Evolutionary conservation across 345 rosid genomes (phyloP).

Genomic region (Mallotus nudiflorus): DNA sequence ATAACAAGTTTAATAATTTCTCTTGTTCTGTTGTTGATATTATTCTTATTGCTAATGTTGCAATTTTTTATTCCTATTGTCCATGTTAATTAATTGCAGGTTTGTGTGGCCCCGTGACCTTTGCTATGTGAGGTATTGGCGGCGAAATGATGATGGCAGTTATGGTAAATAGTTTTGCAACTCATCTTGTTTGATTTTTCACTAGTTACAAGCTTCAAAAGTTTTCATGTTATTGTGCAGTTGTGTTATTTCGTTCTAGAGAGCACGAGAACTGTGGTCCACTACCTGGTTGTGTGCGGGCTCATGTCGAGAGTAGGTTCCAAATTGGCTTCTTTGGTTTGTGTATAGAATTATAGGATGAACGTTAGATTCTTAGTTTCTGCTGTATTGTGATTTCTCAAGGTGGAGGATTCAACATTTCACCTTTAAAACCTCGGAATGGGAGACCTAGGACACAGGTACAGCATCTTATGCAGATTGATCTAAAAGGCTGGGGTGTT

Average conservation of each 20-base stretch:
- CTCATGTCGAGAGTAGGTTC: conserved; percentile 91
- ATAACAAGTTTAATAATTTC: neutral
- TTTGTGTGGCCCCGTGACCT: conserved; percentile 99
- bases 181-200: conserved; percentile 15
- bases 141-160: conserved; percentile 98
- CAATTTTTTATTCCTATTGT: neutral
- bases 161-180: conserved; percentile 58
- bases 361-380: neutral
- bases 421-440: conserved; percentile 79
- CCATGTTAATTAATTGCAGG: conserved; percentile 47
- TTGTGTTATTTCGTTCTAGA: conserved; percentile 95
- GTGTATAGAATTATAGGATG: conserved; percentile 8
- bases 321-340: conserved; percentile 13
- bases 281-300: conserved; percentile 92
- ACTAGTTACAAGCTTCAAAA: conserved; percentile 17
- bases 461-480: conserved; percentile 95
- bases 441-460: conserved; percentile 91
- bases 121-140: conserved; percentile 99
- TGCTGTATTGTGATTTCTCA: conserved; percentile 34
- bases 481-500: conserved; percentile 96
- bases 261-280: conserved; percentile 94
- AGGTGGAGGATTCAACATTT: conserved; percentile 96
- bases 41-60: neutral
- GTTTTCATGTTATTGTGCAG: conserved; percentile 48
- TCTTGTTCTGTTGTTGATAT: neutral